Conservation (phyloP, 495 filamentous ascomycete genomes). For the Pyronema domesticum region DNA sequence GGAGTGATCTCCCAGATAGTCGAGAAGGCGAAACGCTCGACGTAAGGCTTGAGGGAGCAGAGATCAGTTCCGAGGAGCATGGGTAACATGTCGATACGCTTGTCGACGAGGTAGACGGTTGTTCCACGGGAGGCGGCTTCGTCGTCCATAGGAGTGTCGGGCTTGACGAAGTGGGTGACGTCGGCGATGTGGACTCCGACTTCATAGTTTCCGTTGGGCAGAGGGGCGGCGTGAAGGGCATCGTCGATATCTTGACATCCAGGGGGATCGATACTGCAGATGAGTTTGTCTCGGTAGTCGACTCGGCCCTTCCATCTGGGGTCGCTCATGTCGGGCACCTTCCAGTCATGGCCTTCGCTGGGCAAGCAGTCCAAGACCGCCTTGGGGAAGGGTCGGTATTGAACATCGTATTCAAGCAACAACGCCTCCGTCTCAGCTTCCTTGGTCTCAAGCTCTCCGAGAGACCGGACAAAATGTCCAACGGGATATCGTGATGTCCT, state of each 20-base stretch:
- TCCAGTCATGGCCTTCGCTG: constrained; percentile 83
- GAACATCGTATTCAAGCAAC: constrained; percentile 86
- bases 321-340: constrained; percentile 61
- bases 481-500: constrained; percentile 77
- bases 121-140: constrained; percentile 88
- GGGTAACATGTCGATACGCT: constrained; percentile 97
- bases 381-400: constrained; percentile 94
- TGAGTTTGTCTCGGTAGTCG: constrained; percentile 67
- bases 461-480: constrained; percentile 81
- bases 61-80: constrained; percentile 88
- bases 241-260: constrained; percentile 98
- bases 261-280: constrained; percentile 93
- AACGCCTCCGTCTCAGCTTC: constrained; percentile 91
- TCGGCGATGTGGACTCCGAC: constrained; percentile 98
- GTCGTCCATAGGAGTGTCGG: constrained; percentile 88
- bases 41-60: constrained; percentile 91
- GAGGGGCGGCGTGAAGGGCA: constrained; percentile 65
- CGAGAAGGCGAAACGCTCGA: constrained; percentile 94
- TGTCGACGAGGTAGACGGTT: constrained; percentile 94
- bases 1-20: constrained; percentile 82
- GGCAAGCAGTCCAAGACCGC: constrained; percentile 86
- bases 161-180: constrained; percentile 94
- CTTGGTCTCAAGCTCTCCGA: constrained; percentile 88
- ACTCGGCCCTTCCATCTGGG: constrained; percentile 68
- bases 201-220: constrained; percentile 89